These are phyloP conservation scores for Cytospora mali DNA, from an alignment of 2,329 filamentous ascomycete genomes.

Conservation along the genomic window DNA sequence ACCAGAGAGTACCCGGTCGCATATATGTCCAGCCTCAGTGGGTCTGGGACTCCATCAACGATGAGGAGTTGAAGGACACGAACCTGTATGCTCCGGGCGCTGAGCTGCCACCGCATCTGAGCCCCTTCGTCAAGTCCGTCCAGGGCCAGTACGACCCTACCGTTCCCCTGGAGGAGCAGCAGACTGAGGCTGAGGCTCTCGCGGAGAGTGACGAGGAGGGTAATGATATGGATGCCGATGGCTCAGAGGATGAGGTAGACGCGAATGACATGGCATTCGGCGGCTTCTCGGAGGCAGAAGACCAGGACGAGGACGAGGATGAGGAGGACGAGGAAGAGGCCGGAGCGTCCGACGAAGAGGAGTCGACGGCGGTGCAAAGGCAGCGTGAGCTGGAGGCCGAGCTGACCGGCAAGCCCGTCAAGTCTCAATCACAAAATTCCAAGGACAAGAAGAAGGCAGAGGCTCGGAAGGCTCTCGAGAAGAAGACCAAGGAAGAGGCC, in stretches of 20 bases:
- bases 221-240: constrained; percentile 53
- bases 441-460: constrained; percentile 69
- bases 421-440: constrained; percentile 52
- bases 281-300: constrained; percentile 55
- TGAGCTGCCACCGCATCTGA: constrained; percentile 88
- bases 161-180: constrained; percentile 80
- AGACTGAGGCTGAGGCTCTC: constrained; percentile 82
- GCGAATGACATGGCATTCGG: constrained; percentile 50
- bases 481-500: constrained; percentile 73
- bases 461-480: constrained; percentile 67
- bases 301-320: constrained; percentile 44
- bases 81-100: constrained; percentile 90
- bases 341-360: constrained; percentile 59
- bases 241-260: constrained; percentile 48
- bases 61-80: constrained; percentile 81
- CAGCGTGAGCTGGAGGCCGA: constrained; percentile 94
- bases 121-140: constrained; percentile 88
- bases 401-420: constrained; percentile 68
- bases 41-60: constrained; percentile 97
- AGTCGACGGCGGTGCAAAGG: constrained; percentile 67
- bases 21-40: constrained; percentile 96
- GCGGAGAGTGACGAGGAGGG: constrained; percentile 53
- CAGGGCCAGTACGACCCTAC: constrained; percentile 92
- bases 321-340: constrained; percentile 43
- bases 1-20: constrained; percentile 83